Base-by-base conservation (phyloP, 2,329 filamentous ascomycete genomes). In the Xylariaceae sp. region DNA sequence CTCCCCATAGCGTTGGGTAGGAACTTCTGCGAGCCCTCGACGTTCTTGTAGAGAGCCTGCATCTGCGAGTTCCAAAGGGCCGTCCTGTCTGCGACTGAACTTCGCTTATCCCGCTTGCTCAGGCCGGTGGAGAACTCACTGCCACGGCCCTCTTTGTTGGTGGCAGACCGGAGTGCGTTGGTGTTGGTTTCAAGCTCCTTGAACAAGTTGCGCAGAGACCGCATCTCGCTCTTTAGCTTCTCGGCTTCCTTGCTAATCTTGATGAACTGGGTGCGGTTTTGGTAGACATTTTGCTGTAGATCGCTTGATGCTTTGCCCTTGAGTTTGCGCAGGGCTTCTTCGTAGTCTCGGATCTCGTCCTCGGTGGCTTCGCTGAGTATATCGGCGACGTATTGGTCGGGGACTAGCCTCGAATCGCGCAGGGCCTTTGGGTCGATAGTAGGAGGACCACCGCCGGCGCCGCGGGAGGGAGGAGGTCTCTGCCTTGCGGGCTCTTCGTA, bases 211-310 rank as follows among this genome's bases (percentile, higher is more conserved):
- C 89, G 84, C 31, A 99, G 81, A 6, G 89, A 89, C 47, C 90
- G 84, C 94, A 99, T 97, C 70, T 99, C 94, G 50, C 84, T 84
- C 73, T 97, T 97, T 52, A 99, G 83, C 74, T 96, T 97, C 72
- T 99, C 94, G 2, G 95, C 94, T 74, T 99, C 94, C 72, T 97
- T 97, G 69, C 92, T 97, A 71, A 99, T 97, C 72, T 96, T 96
- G 77, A 99, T 97, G 67, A 99, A 99, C 66, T 97, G 94, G 0
- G 90, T 96, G 45, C 94, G 86, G 71, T 99, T 99, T 70, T 97
- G 92, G 72, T 96, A 93, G 46, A 99, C 88, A 71, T 92, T 97
- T 66, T 95, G 90, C 71, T 97, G 93, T 18, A 99, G 78, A 62
- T 97, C 92, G 45, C 84, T 80, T 5, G 88, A 87, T 9, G 90